Conservation (phyloP, 2,329 filamentous ascomycete genomes). For the Aspergillus amoenus region DNA sequence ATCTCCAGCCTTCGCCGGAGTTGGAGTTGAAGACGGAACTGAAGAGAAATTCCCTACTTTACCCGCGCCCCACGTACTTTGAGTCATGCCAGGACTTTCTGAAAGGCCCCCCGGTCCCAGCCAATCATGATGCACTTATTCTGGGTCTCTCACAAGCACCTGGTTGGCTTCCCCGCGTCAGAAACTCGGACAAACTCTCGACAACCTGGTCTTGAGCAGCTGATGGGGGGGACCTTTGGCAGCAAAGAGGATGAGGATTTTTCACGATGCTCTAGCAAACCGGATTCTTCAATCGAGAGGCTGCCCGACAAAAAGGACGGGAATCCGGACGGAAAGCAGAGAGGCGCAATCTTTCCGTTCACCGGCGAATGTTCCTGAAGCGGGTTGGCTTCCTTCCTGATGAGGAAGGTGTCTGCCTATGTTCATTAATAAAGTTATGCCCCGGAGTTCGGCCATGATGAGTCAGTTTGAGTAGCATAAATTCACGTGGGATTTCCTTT, state of each 20-base stretch:
- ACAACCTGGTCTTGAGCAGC: too few species aligned
- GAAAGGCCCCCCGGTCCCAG: neutral
- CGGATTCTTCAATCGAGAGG: too few species aligned
- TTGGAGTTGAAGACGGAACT: neutral
- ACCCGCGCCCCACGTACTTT: constrained; percentile 12
- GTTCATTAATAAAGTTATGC: neutral
- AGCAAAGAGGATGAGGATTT: neutral
- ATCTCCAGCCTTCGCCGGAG: neutral
- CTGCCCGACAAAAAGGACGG: neutral
- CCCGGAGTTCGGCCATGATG: neutral
- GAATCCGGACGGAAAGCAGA: neutral
- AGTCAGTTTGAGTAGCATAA: neutral
- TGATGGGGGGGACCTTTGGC: neutral
- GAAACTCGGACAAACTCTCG: too few species aligned
- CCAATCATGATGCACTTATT: neutral
- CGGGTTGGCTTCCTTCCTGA: neutral
- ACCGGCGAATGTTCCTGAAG: neutral
- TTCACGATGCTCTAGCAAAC: neutral
- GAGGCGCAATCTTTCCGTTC: neutral
- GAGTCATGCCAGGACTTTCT: constrained; percentile 6
- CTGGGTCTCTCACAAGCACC: neutral
- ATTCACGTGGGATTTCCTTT: neutral
- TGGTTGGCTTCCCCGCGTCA: neutral
- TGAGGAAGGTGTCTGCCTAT: neutral
- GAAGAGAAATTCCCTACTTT: constrained; percentile 5